Percentiles rank a stretch among this genome's conserved stretches.
These are phyloP conservation scores for Escovopsis sp. DNA, from an alignment of 2,329 filamentous ascomycete genomes.

Conservation along the genomic window DNA sequence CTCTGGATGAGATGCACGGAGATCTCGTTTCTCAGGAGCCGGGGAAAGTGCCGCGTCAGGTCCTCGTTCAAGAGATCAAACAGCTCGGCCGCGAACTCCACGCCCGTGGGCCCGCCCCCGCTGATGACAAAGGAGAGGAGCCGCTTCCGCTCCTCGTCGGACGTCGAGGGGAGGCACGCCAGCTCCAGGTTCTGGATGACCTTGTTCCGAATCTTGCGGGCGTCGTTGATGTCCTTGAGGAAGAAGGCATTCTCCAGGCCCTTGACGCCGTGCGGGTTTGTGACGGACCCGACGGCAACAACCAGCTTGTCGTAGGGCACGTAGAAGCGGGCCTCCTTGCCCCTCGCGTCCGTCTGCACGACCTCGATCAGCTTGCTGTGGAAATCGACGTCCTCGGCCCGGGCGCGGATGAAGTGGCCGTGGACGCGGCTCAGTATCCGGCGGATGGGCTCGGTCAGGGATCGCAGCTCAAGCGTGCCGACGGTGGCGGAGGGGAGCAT, in stretches of 20 bases:
- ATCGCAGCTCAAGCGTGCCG: constrained; percentile 81
- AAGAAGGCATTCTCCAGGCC: constrained; percentile 90
- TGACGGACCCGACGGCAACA: constrained; percentile 78
- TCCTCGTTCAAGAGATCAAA: constrained; percentile 97
- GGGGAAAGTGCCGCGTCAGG: constrained; percentile 67
- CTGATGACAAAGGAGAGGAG: constrained; percentile 92
- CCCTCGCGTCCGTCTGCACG: constrained; percentile 53
- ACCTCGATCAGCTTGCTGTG: constrained; percentile 83
- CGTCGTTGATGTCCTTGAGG: constrained; percentile 89
- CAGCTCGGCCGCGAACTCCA: constrained; percentile 93
- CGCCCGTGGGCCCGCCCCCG: constrained; percentile 88
- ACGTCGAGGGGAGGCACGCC: constrained; percentile 83
- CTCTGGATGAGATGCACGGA: constrained; percentile 96
- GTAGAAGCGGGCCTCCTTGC: constrained; percentile 72
- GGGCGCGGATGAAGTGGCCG: constrained; percentile 82
- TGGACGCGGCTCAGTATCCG: constrained; percentile 63
- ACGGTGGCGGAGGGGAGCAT: constrained; percentile 97
- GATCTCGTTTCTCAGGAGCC: constrained; percentile 87
- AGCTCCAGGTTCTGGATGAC: constrained; percentile 81
- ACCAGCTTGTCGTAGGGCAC: constrained; percentile 96
- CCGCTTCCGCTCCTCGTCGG: constrained; percentile 72
- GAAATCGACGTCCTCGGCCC: constrained; percentile 81
- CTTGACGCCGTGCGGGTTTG: constrained; percentile 91
- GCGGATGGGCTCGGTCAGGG: constrained; percentile 83
- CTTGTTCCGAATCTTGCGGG: constrained; percentile 73